These are phyloP conservation scores for Prunus davidiana DNA, from an alignment of 306 rosid genomes.

Conservation along the genomic window DNA sequence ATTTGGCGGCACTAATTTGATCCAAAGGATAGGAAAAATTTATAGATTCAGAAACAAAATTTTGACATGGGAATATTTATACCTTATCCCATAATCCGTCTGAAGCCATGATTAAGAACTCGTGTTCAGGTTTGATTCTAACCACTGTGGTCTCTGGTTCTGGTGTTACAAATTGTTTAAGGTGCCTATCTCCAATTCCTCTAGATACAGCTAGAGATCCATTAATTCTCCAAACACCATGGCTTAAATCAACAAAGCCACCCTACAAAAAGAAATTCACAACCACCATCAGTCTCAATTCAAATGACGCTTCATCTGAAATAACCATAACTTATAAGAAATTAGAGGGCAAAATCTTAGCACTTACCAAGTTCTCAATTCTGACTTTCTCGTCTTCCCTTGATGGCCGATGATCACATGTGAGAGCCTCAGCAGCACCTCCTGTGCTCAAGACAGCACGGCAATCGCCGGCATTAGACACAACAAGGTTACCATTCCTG, in stretches of 20 bases:
- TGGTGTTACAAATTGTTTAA: constrained; percentile 80
- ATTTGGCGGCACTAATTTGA: neutral
- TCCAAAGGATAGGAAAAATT: neutral
- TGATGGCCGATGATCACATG: constrained; percentile 88
- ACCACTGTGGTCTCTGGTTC: constrained; percentile 83
- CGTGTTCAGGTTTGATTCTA: constrained; percentile 61
- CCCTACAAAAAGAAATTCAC: constrained; percentile 51
- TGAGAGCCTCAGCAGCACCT: constrained; percentile 76
- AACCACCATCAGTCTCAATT: constrained; percentile 18
- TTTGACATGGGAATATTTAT: neutral
- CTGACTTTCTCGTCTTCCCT: constrained; percentile 76
- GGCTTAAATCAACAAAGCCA: constrained; percentile 89
- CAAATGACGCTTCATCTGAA: neutral
- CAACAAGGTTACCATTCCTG: constrained; percentile 61
- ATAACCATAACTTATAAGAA: neutral
- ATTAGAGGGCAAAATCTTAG: neutral
- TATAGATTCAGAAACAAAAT: neutral
- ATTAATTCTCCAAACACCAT: constrained; percentile 84
- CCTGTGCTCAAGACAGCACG: constrained; percentile 88
- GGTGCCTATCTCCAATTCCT: constrained; percentile 76
- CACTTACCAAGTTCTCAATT: constrained; percentile 67
- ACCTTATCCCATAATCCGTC: constrained; percentile 99
- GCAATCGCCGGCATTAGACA: constrained; percentile 90
- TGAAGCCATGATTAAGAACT: constrained; percentile 85
- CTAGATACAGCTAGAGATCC: constrained; percentile 91